Conservation (phyloP, 2,329 filamentous ascomycete genomes). For the Rhinocladiella similis region DNA sequence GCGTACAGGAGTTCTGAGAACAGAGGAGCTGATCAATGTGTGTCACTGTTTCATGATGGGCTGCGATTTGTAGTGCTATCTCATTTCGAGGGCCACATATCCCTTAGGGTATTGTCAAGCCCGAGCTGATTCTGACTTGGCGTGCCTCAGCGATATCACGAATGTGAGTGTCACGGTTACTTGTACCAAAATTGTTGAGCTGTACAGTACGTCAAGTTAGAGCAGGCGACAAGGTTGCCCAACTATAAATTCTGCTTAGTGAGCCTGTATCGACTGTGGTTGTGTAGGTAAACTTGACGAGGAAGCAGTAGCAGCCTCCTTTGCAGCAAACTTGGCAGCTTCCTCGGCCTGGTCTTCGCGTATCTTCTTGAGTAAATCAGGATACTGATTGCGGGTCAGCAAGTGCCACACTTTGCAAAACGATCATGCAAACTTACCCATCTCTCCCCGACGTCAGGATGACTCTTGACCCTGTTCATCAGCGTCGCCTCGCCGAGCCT, state of each 20-base stretch:
- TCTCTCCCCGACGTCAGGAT: slow-evolving; percentile 80
- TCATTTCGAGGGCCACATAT: too few species aligned
- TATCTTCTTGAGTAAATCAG: slow-evolving; percentile 56
- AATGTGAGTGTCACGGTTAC: too few species aligned
- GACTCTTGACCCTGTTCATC: slow-evolving; percentile 80
- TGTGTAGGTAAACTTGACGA: slow-evolving; percentile 8
- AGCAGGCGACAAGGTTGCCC: too few species aligned
- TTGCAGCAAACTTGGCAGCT: slow-evolving; percentile 16
- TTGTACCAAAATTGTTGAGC: too few species aligned
- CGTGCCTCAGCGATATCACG: too few species aligned
- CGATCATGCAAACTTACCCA: slow-evolving; percentile 46
- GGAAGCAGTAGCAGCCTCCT: slow-evolving; percentile 12
- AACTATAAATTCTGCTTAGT: neutral
- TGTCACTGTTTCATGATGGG: too few species aligned
- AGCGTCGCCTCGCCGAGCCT: slow-evolving; percentile 80
- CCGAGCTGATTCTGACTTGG: too few species aligned
- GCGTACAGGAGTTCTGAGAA: too few species aligned
- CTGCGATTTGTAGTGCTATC: too few species aligned
- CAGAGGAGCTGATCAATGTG: too few species aligned
- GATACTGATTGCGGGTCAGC: slow-evolving; percentile 52
- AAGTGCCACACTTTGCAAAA: neutral
- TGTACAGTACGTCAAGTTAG: too few species aligned
- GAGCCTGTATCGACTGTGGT: slow-evolving; percentile 18
- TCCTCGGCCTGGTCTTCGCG: slow-evolving; percentile 57
- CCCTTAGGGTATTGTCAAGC: too few species aligned